Evolutionary conservation across 768 basidiomycete species (phyloP), one percentile per base, ranked within the genome.

Genomic region (Amylocystis lapponica): DNA sequence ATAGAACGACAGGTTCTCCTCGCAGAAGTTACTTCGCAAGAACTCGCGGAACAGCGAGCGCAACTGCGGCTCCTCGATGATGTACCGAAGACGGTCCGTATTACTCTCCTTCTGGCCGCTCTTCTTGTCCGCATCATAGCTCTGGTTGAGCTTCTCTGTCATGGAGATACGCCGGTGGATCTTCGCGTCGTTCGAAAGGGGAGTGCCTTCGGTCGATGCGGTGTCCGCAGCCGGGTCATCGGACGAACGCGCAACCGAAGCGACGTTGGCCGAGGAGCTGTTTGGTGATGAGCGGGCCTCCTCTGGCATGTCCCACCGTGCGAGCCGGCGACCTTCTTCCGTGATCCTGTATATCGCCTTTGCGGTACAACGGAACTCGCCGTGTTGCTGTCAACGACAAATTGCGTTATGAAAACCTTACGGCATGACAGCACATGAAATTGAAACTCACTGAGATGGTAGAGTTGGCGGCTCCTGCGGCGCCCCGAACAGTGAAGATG

Each of bases 1-100:
- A 88, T 92, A 99, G 68, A 97, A 99, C 36, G 86, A 84, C 52
- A 99, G 68, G 61, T 99, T 99, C 71, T 99, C 96, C 60, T 99
- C 96, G 67, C 91, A 98, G 62, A 96, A 98, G 63, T 97, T 98
- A 43, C 80, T 75, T 25, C 90, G 79, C 42, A 99, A 66, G 70
- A 93, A 95, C 51, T 98, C 96, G 46, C 96, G 83, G 76, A 99
- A 99, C 38, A 97, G 69, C 3, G 80, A 77, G 12, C 96, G 81
- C 27, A 94, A 69, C 23, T 84, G 83, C 0, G 94, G 88, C 49
- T 98, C 92, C 49, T 95, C 94, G 19, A 99, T 76, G 50, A 99
- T 94, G 62, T 87, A 88, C 49, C 81, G 79, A 34, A 98, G 71
- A 40, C 91, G 86, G 44, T 93, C 90, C 12, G 91, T 86, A 58